A percentile compares a stretch with the other conserved stretches of the same genome.
Conservation (phyloP, 1,284 basidiomycete species). For the Anthracocystis walkeri region DNA sequence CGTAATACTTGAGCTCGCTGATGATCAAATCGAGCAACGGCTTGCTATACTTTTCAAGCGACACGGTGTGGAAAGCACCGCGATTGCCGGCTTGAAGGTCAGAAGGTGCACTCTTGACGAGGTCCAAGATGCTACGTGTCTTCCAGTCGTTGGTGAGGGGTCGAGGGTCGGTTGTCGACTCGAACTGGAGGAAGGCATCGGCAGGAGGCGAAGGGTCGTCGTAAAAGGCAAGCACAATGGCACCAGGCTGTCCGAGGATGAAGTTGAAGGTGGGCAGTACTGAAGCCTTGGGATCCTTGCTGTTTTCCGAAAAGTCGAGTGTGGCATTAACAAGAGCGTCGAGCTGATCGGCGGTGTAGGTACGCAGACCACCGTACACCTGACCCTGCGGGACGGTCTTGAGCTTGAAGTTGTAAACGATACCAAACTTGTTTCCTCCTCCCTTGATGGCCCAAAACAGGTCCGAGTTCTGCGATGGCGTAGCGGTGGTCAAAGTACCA, state of each 20-base stretch:
- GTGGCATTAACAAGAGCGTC: slow-evolving; percentile 46
- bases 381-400: slow-evolving; percentile 51
- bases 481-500: slow-evolving; percentile 47
- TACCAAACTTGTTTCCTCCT: slow-evolving; percentile 56
- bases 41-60: slow-evolving; percentile 49
- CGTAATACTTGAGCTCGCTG: slow-evolving; percentile 46
- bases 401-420: slow-evolving; percentile 53
- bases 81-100: slow-evolving; percentile 34
- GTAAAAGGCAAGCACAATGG: slow-evolving; percentile 52
- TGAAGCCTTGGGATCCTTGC: slow-evolving; percentile 55
- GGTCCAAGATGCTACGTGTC: slow-evolving; percentile 31
- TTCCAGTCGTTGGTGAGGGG: slow-evolving; percentile 54
- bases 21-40: slow-evolving; percentile 49
- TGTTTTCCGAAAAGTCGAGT: slow-evolving; percentile 46
- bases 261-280: slow-evolving; percentile 56
- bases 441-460: slow-evolving; percentile 56
- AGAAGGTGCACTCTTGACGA: slow-evolving; percentile 46
- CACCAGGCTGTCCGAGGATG: slow-evolving; percentile 41
- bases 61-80: slow-evolving; percentile 58
- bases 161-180: background rate
- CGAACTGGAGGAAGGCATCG: slow-evolving; percentile 35
- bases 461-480: slow-evolving; percentile 44
- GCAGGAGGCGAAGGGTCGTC: slow-evolving; percentile 42
- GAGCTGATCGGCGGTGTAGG: slow-evolving; percentile 52
- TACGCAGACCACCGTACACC: slow-evolving; percentile 53